Percentiles rank a stretch among this genome's conserved stretches.
These are phyloP conservation scores for Gastrolobium bilobum DNA, from an alignment of 306 rosid species.

Conservation along the genomic window DNA sequence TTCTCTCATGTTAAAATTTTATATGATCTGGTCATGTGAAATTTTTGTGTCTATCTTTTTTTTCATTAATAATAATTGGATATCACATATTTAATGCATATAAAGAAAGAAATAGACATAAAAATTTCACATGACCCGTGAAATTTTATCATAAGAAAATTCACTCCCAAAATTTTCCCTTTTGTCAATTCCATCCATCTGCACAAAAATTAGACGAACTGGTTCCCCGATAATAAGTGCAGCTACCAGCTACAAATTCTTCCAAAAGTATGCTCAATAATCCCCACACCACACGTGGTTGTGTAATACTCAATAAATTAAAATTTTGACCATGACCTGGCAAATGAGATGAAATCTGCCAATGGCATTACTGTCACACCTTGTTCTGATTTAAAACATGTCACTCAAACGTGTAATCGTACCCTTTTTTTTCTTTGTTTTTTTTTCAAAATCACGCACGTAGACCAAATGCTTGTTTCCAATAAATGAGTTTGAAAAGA, in stretches of 20 bases:
- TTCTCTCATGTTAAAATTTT: too few species aligned
- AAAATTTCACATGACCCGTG: too few species aligned
- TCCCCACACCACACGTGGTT: background rate
- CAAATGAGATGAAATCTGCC: background rate
- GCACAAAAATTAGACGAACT: too few species aligned
- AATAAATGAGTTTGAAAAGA: background rate
- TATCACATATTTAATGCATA: too few species aligned
- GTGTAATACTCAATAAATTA: background rate
- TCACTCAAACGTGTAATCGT: background rate
- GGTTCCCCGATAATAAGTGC: too few species aligned
- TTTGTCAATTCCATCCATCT: too few species aligned
- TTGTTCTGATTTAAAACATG: conserved; percentile 5
- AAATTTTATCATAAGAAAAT: too few species aligned
- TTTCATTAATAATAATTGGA: too few species aligned
- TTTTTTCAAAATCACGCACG: conserved; percentile 5
- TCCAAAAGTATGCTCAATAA: background rate
- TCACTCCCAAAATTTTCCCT: too few species aligned
- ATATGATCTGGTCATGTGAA: too few species aligned
- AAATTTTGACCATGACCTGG: conserved; percentile 11
- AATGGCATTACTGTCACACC: background rate
- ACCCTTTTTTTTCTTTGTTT: background rate
- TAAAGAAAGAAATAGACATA: too few species aligned
- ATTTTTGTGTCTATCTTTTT: too few species aligned
- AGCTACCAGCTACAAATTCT: background rate
- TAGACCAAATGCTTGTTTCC: conserved; percentile 8